phyloP scores from a whole-genome alignment of 2,329 filamentous ascomycete genomes.

The Aureobasidium sp. region DNA sequence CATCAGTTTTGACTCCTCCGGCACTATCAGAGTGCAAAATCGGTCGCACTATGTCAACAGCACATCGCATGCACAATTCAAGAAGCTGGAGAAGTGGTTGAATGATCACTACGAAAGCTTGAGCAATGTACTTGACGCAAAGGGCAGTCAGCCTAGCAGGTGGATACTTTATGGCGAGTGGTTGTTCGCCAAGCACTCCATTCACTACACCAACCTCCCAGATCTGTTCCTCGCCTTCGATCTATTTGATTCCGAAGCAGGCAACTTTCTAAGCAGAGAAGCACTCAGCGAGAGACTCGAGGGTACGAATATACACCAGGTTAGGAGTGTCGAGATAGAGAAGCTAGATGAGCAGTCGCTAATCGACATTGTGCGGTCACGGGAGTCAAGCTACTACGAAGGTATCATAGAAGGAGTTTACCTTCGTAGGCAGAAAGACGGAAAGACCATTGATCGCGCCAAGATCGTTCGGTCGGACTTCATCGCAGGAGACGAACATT shows the following conservation, averaged over 20 bases:
- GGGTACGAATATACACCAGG: constrained; percentile 5
- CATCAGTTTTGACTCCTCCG: constrained; percentile 1
- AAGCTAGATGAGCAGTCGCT: neutral
- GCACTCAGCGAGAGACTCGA: neutral
- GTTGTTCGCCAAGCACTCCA: constrained; percentile 13
- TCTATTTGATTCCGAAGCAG: constrained; percentile 4
- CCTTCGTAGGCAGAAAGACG: constrained; percentile 9
- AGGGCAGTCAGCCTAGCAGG: neutral
- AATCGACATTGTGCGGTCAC: neutral
- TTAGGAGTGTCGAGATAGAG: neutral
- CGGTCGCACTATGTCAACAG: constrained; percentile 10
- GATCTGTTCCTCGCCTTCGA: constrained; percentile 13
- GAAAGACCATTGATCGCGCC: constrained; percentile 8
- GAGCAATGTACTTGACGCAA: neutral
- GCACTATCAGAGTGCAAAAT: constrained; percentile 9
- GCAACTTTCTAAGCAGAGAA: constrained; percentile 1
- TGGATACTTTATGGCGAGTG: constrained; percentile 15
- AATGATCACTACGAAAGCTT: neutral
- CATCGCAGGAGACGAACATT: constrained; percentile 11
- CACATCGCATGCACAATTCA: constrained; percentile 10
- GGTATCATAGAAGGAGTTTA: constrained; percentile 13
- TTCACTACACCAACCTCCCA: constrained; percentile 8
- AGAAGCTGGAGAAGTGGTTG: constrained; percentile 11
- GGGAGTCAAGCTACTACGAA: neutral
- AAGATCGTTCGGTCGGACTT: constrained; percentile 14